A percentile compares a stretch with the other conserved stretches of the same genome.
Conservation (phyloP, 805 yeast genomes). For the Yamadazyma endophytica region DNA sequence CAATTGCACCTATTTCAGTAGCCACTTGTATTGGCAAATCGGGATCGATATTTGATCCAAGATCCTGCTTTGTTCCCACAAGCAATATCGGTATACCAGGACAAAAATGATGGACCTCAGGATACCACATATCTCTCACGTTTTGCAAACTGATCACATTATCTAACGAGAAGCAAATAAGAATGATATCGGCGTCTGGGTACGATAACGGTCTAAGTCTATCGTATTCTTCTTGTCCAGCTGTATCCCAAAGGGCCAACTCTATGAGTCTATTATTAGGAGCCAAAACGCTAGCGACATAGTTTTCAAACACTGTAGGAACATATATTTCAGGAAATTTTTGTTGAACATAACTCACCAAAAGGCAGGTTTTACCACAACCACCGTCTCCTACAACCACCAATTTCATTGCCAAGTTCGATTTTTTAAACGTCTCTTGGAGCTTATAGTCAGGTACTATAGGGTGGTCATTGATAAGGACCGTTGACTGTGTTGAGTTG, state of each 20-base stretch:
- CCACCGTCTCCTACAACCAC: slow-evolving; percentile 90
- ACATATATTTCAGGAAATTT: slow-evolving; percentile 69
- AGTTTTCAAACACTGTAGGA: slow-evolving; percentile 82
- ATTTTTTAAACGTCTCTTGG: slow-evolving; percentile 20
- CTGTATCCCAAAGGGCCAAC: slow-evolving; percentile 83
- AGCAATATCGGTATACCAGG: slow-evolving; percentile 72
- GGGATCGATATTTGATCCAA: slow-evolving; percentile 34
- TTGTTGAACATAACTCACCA: slow-evolving; percentile 65
- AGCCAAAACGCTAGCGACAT: slow-evolving; percentile 58
- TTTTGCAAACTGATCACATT: slow-evolving; percentile 60
- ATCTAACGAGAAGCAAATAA: slow-evolving; percentile 74
- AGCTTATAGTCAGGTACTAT: slow-evolving; percentile 30
- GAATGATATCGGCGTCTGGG: slow-evolving; percentile 70
- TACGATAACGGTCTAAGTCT: slow-evolving; percentile 74
- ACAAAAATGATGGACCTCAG: slow-evolving; percentile 81
- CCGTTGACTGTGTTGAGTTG: slow-evolving; percentile 1
- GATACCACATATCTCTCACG: slow-evolving; percentile 79
- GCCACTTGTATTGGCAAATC: slow-evolving; percentile 54
- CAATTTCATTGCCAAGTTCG: slow-evolving; percentile 42
- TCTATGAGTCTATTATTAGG: slow-evolving; percentile 77
- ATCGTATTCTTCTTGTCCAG: slow-evolving; percentile 86
- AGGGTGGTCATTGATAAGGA: slow-evolving; percentile 34
- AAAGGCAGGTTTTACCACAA: slow-evolving; percentile 82
- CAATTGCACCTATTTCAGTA: slow-evolving; percentile 58
- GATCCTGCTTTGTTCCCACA: slow-evolving; percentile 81